A percentile compares a stretch with the other conserved stretches of the same genome.
These are phyloP conservation scores for Juglanconis sp. DNA, from an alignment of 2,329 filamentous ascomycete species.

Conservation along the genomic window DNA sequence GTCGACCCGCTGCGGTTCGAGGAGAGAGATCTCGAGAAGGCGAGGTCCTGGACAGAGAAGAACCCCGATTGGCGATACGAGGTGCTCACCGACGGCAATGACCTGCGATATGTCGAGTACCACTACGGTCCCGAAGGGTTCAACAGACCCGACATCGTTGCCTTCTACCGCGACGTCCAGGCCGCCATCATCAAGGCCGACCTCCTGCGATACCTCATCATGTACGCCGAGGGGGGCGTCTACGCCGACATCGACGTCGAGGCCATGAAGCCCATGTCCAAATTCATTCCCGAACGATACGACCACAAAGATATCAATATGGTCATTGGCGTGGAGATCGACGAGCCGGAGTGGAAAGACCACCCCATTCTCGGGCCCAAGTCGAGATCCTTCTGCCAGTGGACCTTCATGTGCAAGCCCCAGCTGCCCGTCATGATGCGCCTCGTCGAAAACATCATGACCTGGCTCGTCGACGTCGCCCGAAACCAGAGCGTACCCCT, in stretches of 20 bases:
- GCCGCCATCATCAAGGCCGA: slow-evolving; percentile 66
- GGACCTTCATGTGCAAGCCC: slow-evolving; percentile 71
- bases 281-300: slow-evolving; percentile 62
- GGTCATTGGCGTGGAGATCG: slow-evolving; percentile 68
- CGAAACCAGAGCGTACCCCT: slow-evolving; percentile 56
- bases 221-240: slow-evolving; percentile 62
- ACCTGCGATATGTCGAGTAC: slow-evolving; percentile 63
- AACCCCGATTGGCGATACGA: slow-evolving; percentile 67
- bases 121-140: slow-evolving; percentile 63
- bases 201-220: slow-evolving; percentile 61
- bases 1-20: slow-evolving; percentile 65
- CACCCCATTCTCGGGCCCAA: slow-evolving; percentile 66
- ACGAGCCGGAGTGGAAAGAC: slow-evolving; percentile 61
- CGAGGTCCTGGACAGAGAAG: slow-evolving; percentile 62
- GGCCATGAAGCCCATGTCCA: slow-evolving; percentile 34
- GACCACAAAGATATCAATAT: slow-evolving; percentile 62
- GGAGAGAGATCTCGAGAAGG: slow-evolving; percentile 55
- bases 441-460: slow-evolving; percentile 65
- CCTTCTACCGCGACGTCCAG: slow-evolving; percentile 56
- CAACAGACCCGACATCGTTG: slow-evolving; percentile 63
- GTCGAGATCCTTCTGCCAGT: slow-evolving; percentile 69
- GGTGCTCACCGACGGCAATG: slow-evolving; percentile 66
- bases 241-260: slow-evolving; percentile 43
- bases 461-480: slow-evolving; percentile 60
- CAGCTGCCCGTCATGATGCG: slow-evolving; percentile 64